Percentiles rank a stretch among this genome's conserved stretches.
These are phyloP conservation scores for Trichosporon faecale DNA, from an alignment of 1,284 basidiomycete species.

Conservation along the genomic window DNA sequence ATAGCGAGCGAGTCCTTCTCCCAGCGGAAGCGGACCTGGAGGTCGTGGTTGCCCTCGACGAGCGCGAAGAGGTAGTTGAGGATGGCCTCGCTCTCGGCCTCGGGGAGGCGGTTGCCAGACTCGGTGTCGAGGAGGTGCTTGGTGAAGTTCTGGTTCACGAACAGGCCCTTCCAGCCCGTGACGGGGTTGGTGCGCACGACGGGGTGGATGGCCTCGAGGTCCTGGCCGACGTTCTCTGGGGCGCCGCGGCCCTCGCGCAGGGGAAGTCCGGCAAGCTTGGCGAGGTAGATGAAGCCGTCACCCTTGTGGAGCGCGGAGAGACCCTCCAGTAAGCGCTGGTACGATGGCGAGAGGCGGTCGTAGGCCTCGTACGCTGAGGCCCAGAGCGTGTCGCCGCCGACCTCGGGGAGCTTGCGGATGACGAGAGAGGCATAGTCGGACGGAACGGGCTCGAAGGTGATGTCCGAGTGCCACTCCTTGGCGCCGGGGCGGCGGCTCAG, in stretches of 20 bases:
- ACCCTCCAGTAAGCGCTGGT: slow-evolving; percentile 60
- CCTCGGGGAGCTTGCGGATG: slow-evolving; percentile 60
- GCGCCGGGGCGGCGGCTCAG: slow-evolving; percentile 17
- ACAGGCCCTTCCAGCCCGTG: slow-evolving; percentile 75
- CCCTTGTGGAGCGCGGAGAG: slow-evolving; percentile 61
- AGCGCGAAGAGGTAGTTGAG: slow-evolving; percentile 53
- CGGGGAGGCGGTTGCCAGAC: slow-evolving; percentile 47
- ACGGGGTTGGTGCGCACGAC: slow-evolving; percentile 54
- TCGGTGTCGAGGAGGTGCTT: slow-evolving; percentile 57
- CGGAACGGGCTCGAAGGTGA: slow-evolving; percentile 66
- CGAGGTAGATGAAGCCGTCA: slow-evolving; percentile 56
- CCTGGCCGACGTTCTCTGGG: slow-evolving; percentile 61
- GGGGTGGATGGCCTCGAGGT: slow-evolving; percentile 64
- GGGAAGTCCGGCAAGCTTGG: slow-evolving; percentile 12
- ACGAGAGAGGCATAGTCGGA: slow-evolving; percentile 63
- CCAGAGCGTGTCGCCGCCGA: slow-evolving; percentile 54
- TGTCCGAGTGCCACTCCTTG: slow-evolving; percentile 54
- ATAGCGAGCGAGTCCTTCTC: slow-evolving; percentile 48
- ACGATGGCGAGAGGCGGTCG: slow-evolving; percentile 60
- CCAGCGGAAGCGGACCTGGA: slow-evolving; percentile 61
- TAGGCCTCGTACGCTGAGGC: slow-evolving; percentile 62
- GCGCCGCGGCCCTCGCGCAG: slow-evolving; percentile 53
- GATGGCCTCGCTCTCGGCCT: slow-evolving; percentile 56
- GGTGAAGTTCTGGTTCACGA: slow-evolving; percentile 65
- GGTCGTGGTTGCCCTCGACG: slow-evolving; percentile 58